phyloP scores from a whole-genome alignment of 148 eudicot genomes.

The Rhododendron simsii region DNA sequence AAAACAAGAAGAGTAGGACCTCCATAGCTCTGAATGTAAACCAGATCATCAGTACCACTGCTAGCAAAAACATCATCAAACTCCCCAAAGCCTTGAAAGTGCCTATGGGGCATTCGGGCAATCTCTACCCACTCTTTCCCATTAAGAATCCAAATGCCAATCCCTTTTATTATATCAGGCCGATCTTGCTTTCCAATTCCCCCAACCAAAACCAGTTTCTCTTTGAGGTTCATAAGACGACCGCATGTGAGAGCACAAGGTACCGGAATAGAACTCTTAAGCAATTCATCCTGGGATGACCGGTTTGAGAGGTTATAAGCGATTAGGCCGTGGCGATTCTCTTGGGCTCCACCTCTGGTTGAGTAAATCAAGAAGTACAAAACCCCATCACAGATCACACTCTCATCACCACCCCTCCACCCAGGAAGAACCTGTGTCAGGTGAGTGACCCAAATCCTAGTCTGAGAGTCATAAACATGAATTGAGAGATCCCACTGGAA shows the following conservation, averaged over 20 bases:
- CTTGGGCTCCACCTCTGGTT: conserved; percentile 49
- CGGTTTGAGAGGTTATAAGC: conserved; percentile 43
- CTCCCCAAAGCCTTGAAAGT: conserved; percentile 91
- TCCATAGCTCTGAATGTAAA: conserved; percentile 89
- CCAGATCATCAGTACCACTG: conserved; percentile 66
- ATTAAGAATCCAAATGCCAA: conserved; percentile 76
- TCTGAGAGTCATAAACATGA: conserved; percentile 58
- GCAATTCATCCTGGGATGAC: conserved; percentile 37
- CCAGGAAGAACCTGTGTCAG: conserved; percentile 55
- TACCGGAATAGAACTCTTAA: conserved; percentile 46
- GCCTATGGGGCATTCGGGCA: conserved; percentile 83
- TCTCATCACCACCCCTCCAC: conserved; percentile 89
- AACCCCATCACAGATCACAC: conserved; percentile 65
- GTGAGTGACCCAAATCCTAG: conserved; percentile 54
- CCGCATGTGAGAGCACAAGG: conserved; percentile 94
- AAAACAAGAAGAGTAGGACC: conserved; percentile 79
- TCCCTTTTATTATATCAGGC: conserved; percentile 82
- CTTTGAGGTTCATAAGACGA: conserved; percentile 83
- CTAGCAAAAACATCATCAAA: conserved; percentile 94
- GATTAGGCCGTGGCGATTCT: conserved; percentile 67
- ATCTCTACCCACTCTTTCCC: conserved; percentile 76
- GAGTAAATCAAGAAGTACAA: conserved; percentile 78
- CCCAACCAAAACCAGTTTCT: conserved; percentile 83
- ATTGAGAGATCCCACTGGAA: conserved; percentile 80
- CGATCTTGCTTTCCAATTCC: conserved; percentile 86